Percentiles rank a stretch among this genome's conserved stretches.
phyloP scores from a whole-genome alignment of 2,329 filamentous ascomycete genomes.

The Neonectria hederae region DNA sequence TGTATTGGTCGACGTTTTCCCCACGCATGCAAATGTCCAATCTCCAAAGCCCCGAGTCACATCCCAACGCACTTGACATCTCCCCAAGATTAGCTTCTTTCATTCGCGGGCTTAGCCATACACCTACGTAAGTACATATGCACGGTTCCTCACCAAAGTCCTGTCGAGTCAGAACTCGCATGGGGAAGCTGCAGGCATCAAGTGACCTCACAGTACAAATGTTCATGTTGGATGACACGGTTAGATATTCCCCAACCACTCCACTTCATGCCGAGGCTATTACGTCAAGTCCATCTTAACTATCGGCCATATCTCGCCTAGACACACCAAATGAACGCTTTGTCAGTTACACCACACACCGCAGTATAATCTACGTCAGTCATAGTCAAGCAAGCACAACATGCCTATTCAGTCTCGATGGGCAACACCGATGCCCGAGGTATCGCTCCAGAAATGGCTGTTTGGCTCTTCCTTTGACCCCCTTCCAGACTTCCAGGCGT shows the following conservation, averaged over 20 bases:
- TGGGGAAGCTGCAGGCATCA: neutral
- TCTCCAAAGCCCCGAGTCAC: neutral
- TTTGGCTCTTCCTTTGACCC: slow-evolving; percentile 57
- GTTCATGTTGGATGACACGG: no score
- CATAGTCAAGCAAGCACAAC: neutral
- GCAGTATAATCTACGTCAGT: neutral
- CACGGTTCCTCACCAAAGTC: neutral
- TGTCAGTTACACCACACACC: neutral
- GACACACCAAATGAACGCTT: no score
- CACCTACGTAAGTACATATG: neutral
- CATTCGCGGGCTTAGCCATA: neutral
- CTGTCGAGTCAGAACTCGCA: neutral
- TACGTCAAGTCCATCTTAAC: neutral
- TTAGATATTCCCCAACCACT: neutral
- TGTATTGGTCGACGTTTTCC: neutral
- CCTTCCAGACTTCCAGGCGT: slow-evolving; percentile 54
- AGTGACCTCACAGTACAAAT: neutral
- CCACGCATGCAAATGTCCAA: neutral
- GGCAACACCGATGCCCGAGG: neutral
- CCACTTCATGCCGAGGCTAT: neutral
- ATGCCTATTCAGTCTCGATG: neutral
- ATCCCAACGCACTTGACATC: neutral
- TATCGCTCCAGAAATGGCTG: slow-evolving; percentile 63
- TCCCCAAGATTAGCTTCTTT: neutral
- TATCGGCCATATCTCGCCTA: neutral